These are phyloP conservation scores for Nitzschia sp. DNA, from an alignment of 108 stramenopile species.

Conservation along the genomic window DNA sequence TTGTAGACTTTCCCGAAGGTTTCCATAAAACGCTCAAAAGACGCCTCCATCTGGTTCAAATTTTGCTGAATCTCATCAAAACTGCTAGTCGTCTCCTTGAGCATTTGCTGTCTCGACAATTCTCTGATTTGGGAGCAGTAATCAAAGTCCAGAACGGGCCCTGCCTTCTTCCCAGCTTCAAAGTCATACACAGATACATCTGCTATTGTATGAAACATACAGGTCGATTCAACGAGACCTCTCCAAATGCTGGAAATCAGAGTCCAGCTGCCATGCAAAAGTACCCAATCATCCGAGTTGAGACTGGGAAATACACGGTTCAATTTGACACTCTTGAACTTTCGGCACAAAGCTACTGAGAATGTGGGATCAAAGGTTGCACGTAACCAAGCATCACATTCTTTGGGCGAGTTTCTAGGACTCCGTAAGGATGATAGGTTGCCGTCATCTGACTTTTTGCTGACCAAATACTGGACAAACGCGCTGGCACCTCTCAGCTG, in stretches of 20 bases:
- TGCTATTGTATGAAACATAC: slow-evolving; percentile 1
- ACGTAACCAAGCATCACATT: slow-evolving; percentile 1
- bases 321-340: neutral
- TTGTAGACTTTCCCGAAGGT: neutral
- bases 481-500: slow-evolving; percentile 4
- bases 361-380: slow-evolving; percentile 11
- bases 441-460: neutral
- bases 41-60: neutral
- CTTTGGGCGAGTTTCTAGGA: slow-evolving; percentile 13
- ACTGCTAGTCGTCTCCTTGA: neutral
- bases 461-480: slow-evolving; percentile 3
- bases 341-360: neutral
- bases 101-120: slow-evolving; percentile 1
- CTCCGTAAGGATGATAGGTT: neutral
- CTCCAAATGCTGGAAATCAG: slow-evolving; percentile 10
- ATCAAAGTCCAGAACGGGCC: slow-evolving; percentile 8
- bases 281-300: slow-evolving; percentile 11
- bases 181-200: neutral
- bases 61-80: slow-evolving; percentile 7
- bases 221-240: neutral
- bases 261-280: slow-evolving; percentile 11
- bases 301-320: slow-evolving; percentile 14
- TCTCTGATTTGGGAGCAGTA: slow-evolving; percentile 14
- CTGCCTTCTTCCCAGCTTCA: neutral
- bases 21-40: neutral